Evolutionary conservation across 192 early-diverging fungal species (phyloP), one percentile per base, ranked within the genome.

Genomic region (Podila clonocystis): DNA sequence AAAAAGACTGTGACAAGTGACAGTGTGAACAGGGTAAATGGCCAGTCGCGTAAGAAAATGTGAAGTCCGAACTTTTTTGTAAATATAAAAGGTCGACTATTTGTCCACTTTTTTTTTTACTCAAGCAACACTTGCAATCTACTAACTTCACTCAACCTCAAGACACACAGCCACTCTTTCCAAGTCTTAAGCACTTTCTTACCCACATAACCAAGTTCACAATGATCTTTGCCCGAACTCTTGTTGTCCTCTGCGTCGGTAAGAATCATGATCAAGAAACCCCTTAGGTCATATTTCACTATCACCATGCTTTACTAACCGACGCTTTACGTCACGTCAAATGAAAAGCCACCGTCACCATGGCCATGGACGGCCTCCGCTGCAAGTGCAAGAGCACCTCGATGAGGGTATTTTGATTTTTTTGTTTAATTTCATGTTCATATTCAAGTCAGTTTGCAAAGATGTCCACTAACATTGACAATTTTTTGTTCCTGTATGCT

Each of bases 311-410:
- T 55, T 24, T n/a, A 11, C 8, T 26, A 55, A 55, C 6, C 52
- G 0, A 55, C 24, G 9, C 28, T 22, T 12, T 30, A 29, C 22
- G 2, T 28, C 28, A 13, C 26, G 2, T 65, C 15, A 9, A 30
- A 20, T 3, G 26, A 2, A 15, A 12, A 63, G 17, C 26, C 19
- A 17, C 24, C 24, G 30, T 61, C 26, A 31, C 59, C 31, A 30
- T 31, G 28, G 59, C 29, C 17, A 61, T 61, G 59, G 31, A 61
- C 5, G 59, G 59, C 29, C 59, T 61, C 15, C 59, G 59, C 31
- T 61, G 59, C 59, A 61, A 61, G 59, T 61, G 59, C 59, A 31
- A 61, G 9, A 34, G 15, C 3, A 1, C 59, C 28, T 19, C 28
- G 12, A 30, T 30, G 59, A 1, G 26, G 28, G 59, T 31, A 45